phyloP scores from a whole-genome alignment of 345 rosid genomes.

The Dipteronia dyeriana region DNA sequence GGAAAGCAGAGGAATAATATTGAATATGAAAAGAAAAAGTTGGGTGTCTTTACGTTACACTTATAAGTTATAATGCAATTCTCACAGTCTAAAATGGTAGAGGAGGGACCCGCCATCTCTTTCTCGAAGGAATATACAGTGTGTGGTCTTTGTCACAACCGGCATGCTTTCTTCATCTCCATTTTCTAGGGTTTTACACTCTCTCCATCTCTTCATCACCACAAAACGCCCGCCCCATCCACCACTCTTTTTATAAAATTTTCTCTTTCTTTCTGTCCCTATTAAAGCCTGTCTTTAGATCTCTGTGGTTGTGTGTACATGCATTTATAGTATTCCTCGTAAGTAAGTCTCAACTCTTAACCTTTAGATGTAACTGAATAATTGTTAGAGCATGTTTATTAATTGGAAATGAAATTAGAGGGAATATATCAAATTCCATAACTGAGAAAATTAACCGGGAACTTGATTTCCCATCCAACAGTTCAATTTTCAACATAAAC shows the following conservation, averaged over 20 bases:
- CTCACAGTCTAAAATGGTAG: background rate
- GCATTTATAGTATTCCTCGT: background rate
- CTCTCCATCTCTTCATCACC: background rate
- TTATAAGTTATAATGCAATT: too few relatives aligned
- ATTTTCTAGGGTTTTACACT: slow-evolving; percentile 50
- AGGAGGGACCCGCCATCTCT: slow-evolving; percentile 39
- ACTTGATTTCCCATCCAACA: too few relatives aligned
- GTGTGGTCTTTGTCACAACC: slow-evolving; percentile 56
- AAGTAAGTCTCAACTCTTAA: too few relatives aligned
- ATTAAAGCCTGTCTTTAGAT: slow-evolving; percentile 7
- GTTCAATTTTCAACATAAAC: too few relatives aligned
- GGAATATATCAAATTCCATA: too few relatives aligned
- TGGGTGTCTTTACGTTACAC: slow-evolving; percentile 32
- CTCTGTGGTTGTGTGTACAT: background rate
- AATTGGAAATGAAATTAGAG: too few relatives aligned
- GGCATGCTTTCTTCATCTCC: slow-evolving; percentile 51
- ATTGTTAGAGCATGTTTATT: too few relatives aligned
- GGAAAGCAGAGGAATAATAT: background rate
- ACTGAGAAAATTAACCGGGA: too few relatives aligned
- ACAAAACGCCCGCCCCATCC: slow-evolving; percentile 5
- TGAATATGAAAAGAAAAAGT: slow-evolving; percentile 34
- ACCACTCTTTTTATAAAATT: background rate
- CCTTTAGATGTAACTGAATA: too few relatives aligned
- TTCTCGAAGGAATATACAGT: slow-evolving; percentile 73
- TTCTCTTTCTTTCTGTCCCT: slow-evolving; percentile 12